phyloP scores from a whole-genome alignment of 2,329 filamentous ascomycete species.

The Penicillium sp. region DNA sequence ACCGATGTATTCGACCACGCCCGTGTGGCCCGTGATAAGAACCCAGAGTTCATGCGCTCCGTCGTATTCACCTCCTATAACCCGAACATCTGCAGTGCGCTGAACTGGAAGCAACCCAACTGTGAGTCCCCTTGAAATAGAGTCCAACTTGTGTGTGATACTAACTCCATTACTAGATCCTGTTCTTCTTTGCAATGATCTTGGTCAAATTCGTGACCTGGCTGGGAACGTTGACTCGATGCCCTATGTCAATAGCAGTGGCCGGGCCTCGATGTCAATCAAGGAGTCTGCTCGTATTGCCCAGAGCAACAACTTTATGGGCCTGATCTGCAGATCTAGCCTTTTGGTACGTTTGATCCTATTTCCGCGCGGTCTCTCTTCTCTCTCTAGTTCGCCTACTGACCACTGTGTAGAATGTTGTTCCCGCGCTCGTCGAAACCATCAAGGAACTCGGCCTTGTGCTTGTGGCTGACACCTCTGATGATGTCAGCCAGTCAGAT shows the following conservation, averaged over 20 bases:
- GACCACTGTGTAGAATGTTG: conserved; percentile 70
- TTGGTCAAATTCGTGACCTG: conserved; percentile 58
- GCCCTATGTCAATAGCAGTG: conserved; percentile 58
- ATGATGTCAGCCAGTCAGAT: conserved; percentile 46
- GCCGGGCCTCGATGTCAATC: conserved; percentile 75
- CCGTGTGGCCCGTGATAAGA: conserved; percentile 62
- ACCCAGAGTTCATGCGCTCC: conserved; percentile 73
- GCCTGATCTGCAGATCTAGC: conserved; percentile 82
- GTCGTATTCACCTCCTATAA: conserved; percentile 96
- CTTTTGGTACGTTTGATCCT: conserved; percentile 67
- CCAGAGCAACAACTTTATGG: conserved; percentile 97
- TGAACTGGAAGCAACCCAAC: conserved; percentile 99
- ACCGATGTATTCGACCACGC: conserved; percentile 90
- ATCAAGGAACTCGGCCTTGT: conserved; percentile 94
- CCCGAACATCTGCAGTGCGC: conserved; percentile 80
- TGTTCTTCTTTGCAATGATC: conserved; percentile 90
- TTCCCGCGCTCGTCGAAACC: conserved; percentile 85
- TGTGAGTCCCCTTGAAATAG: conserved; percentile 54
- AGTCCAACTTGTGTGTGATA: not conserved
- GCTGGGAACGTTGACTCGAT: conserved; percentile 39
- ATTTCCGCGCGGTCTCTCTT: not conserved
- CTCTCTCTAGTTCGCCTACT: conserved; percentile 12
- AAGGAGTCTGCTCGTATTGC: conserved; percentile 94
- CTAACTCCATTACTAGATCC: conserved; percentile 59
- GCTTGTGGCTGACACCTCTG: conserved; percentile 82